A percentile compares a stretch with the other conserved stretches of the same genome.
These are phyloP conservation scores for Rubia occidens DNA, from an alignment of 305 asterid species.

Conservation along the genomic window DNA sequence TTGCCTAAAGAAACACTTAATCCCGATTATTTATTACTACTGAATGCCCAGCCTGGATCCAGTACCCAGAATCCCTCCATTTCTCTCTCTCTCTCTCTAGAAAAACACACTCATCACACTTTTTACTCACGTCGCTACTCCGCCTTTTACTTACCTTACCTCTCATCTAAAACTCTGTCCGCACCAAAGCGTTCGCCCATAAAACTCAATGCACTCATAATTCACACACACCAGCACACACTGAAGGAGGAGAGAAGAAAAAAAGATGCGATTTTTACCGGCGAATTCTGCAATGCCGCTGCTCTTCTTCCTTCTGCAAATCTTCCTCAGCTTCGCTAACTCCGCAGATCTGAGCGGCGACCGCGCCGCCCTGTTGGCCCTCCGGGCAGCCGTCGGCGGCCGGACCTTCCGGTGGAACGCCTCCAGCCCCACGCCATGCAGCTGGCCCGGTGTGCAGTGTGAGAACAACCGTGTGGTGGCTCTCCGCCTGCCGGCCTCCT, in stretches of 20 bases:
- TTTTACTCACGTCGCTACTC: slow-evolving; percentile 21
- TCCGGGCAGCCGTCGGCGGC: slow-evolving; percentile 69
- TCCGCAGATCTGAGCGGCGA: slow-evolving; percentile 57
- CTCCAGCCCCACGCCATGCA: slow-evolving; percentile 46
- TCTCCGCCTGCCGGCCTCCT: slow-evolving; percentile 76
- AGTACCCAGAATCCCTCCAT: neutral
- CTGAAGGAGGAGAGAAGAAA: neutral
- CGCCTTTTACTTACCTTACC: slow-evolving; percentile 7
- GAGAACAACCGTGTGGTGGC: slow-evolving; percentile 48
- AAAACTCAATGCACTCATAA: slow-evolving; percentile 7
- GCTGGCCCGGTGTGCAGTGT: slow-evolving; percentile 71
- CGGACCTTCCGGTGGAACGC: slow-evolving; percentile 64
- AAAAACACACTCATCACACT: neutral
- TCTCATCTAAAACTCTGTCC: slow-evolving; percentile 15
- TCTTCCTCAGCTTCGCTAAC: slow-evolving; percentile 18
- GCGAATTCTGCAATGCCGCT: slow-evolving; percentile 32
- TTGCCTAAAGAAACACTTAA: neutral
- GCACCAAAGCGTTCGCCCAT: neutral
- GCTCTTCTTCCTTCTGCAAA: slow-evolving; percentile 20
- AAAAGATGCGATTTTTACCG: slow-evolving; percentile 19
- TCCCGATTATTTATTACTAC: neutral
- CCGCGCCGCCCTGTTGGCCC: slow-evolving; percentile 52
- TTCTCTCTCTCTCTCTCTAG: neutral
- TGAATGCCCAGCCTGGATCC: slow-evolving; percentile 29
- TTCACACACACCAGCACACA: neutral